Base-by-base conservation (phyloP, 352 stramenopile genomes). In the Aphanomyces invadans region DNA sequence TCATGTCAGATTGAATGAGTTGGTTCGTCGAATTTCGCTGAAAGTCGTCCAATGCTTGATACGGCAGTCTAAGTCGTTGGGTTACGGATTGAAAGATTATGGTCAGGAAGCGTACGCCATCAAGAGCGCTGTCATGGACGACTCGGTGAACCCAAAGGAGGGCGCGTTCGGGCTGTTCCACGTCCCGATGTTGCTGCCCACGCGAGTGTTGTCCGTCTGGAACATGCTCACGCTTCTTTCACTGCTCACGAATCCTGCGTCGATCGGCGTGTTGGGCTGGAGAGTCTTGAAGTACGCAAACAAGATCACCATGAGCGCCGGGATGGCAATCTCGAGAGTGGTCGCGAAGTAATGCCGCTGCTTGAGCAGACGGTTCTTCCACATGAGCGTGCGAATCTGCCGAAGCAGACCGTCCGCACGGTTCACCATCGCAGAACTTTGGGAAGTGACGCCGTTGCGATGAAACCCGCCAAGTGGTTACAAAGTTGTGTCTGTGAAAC, bases 291-390 rank as follows among this genome's bases (percentile, higher is more conserved):
- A 74, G 63, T 72, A 55, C 52, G 81, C 64, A 55, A 92, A 77
- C 45, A 88, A 29, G 25, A 80, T 21, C 38, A 92, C 76, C 65
- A 86, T 87, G 63, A 81, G 31, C 21, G 86, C 70, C 19, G 83
- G 83, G 2, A 80, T 74, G 42, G 89, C 48, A 49, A 89, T 67
- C 68, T 92, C 83, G 31, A 87, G 76, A 31, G 83, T 26, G 12
- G 81, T 62, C 9, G 71, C 74, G 2, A 87, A 23, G 19, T 73
- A 75, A 25, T 86, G 73, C 38, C 85, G 82, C 54, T 74, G 76
- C 77, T 91, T 91, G 70, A 91, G 83, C 74, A 83, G 70, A 71
- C 74, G 86, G 72, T 91, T 91, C 74, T 91, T 91, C 54, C 81
- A 75, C 59, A 91, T 75, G 44, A 91, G 65, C 63, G 71, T 45